Conservation (phyloP, 192 early-diverging fungal genomes). For the Gamsiella multidivaricata region DNA sequence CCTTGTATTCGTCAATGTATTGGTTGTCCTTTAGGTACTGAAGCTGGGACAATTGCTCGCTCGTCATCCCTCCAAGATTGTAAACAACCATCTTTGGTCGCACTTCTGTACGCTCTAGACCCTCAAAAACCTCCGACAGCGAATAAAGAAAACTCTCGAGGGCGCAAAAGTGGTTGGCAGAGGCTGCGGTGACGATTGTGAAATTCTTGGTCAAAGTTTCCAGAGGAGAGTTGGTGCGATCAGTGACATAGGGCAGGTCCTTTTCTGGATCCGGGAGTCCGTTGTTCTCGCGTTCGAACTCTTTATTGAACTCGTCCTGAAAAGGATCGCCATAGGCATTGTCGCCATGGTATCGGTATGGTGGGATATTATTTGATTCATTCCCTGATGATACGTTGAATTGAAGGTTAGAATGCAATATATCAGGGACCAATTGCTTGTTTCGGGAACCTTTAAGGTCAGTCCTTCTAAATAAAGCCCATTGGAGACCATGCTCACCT, state of each 20-base stretch:
- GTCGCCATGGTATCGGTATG: neutral
- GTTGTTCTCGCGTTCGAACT: neutral
- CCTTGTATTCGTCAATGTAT: conserved; percentile 56
- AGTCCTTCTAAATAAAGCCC: no score
- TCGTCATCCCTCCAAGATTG: conserved; percentile 60
- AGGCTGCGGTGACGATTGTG: conserved; percentile 65
- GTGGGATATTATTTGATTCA: no score
- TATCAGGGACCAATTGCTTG: neutral
- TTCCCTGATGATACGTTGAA: no score
- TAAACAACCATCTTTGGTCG: conserved; percentile 60
- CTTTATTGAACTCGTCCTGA: neutral
- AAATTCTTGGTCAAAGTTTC: conserved; percentile 41
- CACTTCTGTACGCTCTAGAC: conserved; percentile 37
- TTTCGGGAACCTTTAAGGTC: no score
- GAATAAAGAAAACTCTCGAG: conserved; percentile 61
- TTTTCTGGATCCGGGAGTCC: conserved; percentile 32
- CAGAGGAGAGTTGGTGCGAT: conserved; percentile 24
- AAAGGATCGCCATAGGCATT: neutral
- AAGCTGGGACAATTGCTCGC: conserved; percentile 52
- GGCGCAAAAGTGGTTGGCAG: conserved; percentile 64
- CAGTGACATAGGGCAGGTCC: conserved; percentile 26
- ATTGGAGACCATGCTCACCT: conserved; percentile 3
- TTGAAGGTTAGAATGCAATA: neutral
- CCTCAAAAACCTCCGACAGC: conserved; percentile 45
- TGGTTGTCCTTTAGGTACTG: conserved; percentile 49